Conservation (phyloP, 768 basidiomycete species). For the Dictyophora rubrovolvata region DNA sequence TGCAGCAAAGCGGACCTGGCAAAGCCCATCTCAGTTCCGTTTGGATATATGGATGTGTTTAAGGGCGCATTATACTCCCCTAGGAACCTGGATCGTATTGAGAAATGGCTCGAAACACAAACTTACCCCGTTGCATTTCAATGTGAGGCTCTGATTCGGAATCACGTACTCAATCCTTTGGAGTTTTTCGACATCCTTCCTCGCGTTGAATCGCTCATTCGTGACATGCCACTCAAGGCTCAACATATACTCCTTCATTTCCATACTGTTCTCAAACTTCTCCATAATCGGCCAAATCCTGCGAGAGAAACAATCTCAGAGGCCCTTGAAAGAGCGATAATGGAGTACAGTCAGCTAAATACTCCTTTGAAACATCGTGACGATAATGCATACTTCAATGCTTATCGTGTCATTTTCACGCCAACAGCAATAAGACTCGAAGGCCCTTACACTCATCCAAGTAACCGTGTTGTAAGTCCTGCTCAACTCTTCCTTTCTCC, state of each 20-base stretch:
- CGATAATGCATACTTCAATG: conserved; percentile 41
- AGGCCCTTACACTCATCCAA: conserved; percentile 66
- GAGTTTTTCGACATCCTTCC: conserved; percentile 42
- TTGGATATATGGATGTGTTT: conserved; percentile 36
- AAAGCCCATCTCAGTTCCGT: conserved; percentile 24
- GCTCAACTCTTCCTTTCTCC: neutral
- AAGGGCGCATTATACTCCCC: conserved; percentile 40
- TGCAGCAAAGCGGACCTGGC: conserved; percentile 37
- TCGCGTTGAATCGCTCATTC: conserved; percentile 30
- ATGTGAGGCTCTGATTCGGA: conserved; percentile 57
- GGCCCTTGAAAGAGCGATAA: conserved; percentile 36
- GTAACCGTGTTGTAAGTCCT: conserved; percentile 48
- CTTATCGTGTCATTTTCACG: conserved; percentile 66
- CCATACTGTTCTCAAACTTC: conserved; percentile 29
- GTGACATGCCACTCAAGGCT: conserved; percentile 24
- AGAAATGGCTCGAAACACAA: conserved; percentile 33
- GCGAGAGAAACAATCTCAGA: conserved; percentile 30
- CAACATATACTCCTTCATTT: conserved; percentile 47
- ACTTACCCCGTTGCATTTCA: conserved; percentile 70
- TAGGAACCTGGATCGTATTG: conserved; percentile 36
- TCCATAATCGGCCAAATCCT: conserved; percentile 24
- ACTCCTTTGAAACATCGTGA: conserved; percentile 13
- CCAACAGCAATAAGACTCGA: conserved; percentile 67
- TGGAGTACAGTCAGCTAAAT: conserved; percentile 10
- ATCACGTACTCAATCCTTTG: conserved; percentile 48